Evolutionary conservation across 495 filamentous ascomycete species (phyloP), one percentile per base, ranked within the genome.

Genomic region (Niebla homalea): DNA sequence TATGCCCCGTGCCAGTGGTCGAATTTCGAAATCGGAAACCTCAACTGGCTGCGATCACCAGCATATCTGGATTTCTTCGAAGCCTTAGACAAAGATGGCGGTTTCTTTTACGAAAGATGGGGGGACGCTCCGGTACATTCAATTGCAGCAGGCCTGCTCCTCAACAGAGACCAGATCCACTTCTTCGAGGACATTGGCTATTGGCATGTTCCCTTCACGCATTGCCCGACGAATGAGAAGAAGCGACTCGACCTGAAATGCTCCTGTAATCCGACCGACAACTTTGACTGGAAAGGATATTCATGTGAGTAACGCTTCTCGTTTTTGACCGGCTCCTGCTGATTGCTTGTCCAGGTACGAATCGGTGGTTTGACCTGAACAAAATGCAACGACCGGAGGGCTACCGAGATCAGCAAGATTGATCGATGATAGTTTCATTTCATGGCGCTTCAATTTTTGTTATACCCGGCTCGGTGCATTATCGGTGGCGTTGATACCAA

Each of bases 141-240:
- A n/a, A 95, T 98, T 57, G 92, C 86, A 1, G 92, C 92, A 4
- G 79, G 74, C 14, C 65, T 96, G 3, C 74, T 95, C 64, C 71
- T 98, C 53, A 78, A 81, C 60, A 95, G 94, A 70, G 84, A 93
- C 49, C 77, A 98, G 62, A 81, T 98, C 55, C 90, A 97, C 60
- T 98, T 98, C 72, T 98, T 94, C 73, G 86, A 98, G 61, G 92
- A 98, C 60, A 97, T 98, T 57, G 92, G 85, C 50, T 98, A 98
- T 67, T 97, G 88, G 67, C 92, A 98, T 61, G 85, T 94, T n/a
- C 92, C 92, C 6, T 98, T 98, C 62, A 97, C 90, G 20, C 92
- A 98, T 68, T 98, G 92, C 63, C 92, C 92, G 4, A 92, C 85
- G 0, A 82, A 81, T 21, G 88, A 97, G 66, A 70, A 92, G 65